Evolutionary conservation across 1,284 basidiomycete species (phyloP), one percentile per base, ranked within the genome.

Genomic region (Apiotrichum sp.): DNA sequence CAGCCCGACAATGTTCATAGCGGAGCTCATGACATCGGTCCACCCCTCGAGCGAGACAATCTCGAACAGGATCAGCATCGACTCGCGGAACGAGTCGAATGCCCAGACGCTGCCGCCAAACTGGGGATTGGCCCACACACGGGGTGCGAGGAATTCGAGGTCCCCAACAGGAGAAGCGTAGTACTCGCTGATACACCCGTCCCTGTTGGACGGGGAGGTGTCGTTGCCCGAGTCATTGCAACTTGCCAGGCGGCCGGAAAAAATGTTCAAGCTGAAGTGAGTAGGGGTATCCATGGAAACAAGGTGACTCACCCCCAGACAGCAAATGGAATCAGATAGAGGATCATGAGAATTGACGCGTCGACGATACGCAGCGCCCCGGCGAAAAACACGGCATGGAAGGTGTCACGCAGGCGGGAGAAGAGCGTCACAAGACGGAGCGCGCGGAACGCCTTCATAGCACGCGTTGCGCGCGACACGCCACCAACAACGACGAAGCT

Each of bases 291-390:
- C n/a, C n/a, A n/a, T n/a, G n/a, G n/a, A 0, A 29, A 35, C n/a
- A 29, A 42, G 41, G 3, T 13, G 7, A 66, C 73, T 69, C 52
- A 73, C 71, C 93, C 95, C 93, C 95, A 98, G 1, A 97, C 86
- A 4, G 95, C 93, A 69, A 93, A 98, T 0, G 95, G 95, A 62
- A 98, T 89, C 82, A 98, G 87, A 77, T 98, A 93, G 49, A 98
- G 81, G 52, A 96, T 83, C 47, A 93, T 91, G n/a, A 98, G 83
- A 51, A 97, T 75, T 0, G 87, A 89, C 0, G 95, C 95, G 65
- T 97, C 92, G 53, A 96, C 64, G 60, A 98, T 93, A 65, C 90
- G 86, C 16, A 82, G 76, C 2, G 87, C 87, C 4, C 93, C 95
- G 3, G 89, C 88, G 56, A 97, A 86, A 69, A 97, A 86, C 52